These are phyloP conservation scores for Hysterangium stoloniferum DNA, from an alignment of 768 basidiomycete species.

Conservation along the genomic window DNA sequence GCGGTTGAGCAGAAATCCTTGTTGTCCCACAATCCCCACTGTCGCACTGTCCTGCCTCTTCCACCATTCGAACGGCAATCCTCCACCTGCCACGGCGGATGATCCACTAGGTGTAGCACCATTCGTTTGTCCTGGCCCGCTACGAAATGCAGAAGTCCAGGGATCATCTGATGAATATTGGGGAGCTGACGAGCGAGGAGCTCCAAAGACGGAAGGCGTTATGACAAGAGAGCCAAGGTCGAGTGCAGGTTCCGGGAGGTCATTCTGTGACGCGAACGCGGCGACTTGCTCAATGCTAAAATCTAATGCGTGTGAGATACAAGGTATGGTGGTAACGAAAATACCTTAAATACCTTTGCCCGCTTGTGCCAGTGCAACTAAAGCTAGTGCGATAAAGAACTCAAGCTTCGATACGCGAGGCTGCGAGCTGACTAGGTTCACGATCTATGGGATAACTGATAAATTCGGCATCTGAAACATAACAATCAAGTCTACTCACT, in stretches of 20 bases:
- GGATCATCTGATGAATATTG: constrained; percentile 61
- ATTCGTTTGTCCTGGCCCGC: constrained; percentile 10
- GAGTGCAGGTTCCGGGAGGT: constrained; percentile 65
- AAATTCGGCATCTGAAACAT: not conserved
- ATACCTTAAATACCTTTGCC: constrained; percentile 50
- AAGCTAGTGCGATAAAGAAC: constrained; percentile 84
- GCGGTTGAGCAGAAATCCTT: constrained; percentile 87
- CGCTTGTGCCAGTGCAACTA: constrained; percentile 80
- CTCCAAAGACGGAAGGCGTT: constrained; percentile 41
- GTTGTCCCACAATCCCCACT: constrained; percentile 74
- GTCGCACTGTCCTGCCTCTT: constrained; percentile 66
- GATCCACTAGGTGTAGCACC: constrained; percentile 38
- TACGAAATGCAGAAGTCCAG: constrained; percentile 27
- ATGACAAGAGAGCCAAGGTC: constrained; percentile 52
- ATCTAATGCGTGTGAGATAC: constrained; percentile 34
- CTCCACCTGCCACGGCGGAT: constrained; percentile 61
- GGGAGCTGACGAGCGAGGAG: constrained; percentile 36
- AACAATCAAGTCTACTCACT: constrained; percentile 43
- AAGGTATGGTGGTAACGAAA: too few species aligned
- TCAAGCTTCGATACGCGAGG: constrained; percentile 80
- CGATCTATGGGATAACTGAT: constrained; percentile 47
- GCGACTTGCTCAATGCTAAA: constrained; percentile 79
- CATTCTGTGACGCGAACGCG: constrained; percentile 67
- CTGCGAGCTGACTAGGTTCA: constrained; percentile 78
- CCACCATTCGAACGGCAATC: constrained; percentile 81